phyloP scores from a whole-genome alignment of 306 rosid species.

The Aeschynomene evenia region DNA sequence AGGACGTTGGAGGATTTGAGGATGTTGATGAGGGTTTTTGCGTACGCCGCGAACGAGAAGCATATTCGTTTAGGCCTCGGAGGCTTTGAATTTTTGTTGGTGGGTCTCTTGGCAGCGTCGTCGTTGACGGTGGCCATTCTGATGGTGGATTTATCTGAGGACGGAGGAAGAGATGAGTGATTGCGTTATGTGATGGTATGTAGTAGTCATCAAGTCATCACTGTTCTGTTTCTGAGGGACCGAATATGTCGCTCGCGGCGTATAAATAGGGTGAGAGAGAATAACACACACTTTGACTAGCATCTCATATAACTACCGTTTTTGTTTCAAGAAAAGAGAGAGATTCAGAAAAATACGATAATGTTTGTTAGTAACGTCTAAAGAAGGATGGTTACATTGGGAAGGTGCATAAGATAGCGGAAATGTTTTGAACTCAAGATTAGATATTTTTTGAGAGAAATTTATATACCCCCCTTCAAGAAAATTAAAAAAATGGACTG shows the following conservation, averaged over 20 bases:
- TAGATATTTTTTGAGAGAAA: too few species aligned
- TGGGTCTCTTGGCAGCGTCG: neutral
- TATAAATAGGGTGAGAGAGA: too few species aligned
- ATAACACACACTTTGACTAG: neutral
- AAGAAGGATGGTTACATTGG: neutral
- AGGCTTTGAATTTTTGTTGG: conserved; percentile 10
- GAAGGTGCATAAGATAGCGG: neutral
- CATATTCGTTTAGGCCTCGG: conserved; percentile 52
- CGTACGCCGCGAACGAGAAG: conserved; percentile 83
- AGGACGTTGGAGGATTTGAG: conserved; percentile 50
- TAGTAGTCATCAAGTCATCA: neutral
- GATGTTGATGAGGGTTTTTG: conserved; percentile 45
- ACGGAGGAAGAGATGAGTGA: neutral
- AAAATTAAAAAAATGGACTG: too few species aligned
- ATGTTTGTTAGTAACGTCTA: neutral
- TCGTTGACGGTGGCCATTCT: neutral
- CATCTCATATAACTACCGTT: too few species aligned
- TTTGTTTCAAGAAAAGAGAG: neutral
- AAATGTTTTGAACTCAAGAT: too few species aligned
- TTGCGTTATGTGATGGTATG: neutral
- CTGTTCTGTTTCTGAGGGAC: neutral
- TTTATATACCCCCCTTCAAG: too few species aligned
- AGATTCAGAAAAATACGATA: neutral
- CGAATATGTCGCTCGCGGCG: neutral
- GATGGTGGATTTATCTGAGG: neutral